These are phyloP conservation scores for Selaginella moellendorffii DNA, from an alignment of 75 land plant genomes.

Conservation along the genomic window DNA sequence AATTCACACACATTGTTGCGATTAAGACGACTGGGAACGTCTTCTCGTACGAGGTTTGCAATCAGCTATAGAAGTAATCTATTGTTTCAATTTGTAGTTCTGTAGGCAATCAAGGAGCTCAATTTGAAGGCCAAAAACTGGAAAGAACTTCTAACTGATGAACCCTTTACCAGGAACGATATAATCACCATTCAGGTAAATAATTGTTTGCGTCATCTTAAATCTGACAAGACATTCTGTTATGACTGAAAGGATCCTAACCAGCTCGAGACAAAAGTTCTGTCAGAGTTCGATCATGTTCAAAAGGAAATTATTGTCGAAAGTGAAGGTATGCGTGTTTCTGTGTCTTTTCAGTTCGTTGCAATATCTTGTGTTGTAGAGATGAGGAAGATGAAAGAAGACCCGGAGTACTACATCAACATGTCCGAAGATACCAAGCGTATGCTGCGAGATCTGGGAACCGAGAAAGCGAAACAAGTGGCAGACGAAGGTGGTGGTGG, in stretches of 20 bases:
- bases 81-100: not conserved
- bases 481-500: conserved; percentile 87
- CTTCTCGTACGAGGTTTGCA: conserved; percentile 11
- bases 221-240: not conserved
- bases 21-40: conserved; percentile 10
- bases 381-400: conserved; percentile 39
- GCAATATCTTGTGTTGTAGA: conserved; percentile 26
- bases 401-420: conserved; percentile 70
- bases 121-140: conserved; percentile 88
- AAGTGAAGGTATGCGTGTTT: conserved; percentile 55
- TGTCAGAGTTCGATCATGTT: conserved; percentile 83
- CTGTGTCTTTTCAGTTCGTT: not conserved
- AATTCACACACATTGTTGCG: conserved; percentile 1
- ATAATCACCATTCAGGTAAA: conserved; percentile 83
- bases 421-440: conserved; percentile 75
- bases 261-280: conserved; percentile 66
- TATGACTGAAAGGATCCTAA: conserved; percentile 68
- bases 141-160: conserved; percentile 93
- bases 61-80: not conserved
- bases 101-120: conserved; percentile 76
- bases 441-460: conserved; percentile 77
- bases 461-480: conserved; percentile 61
- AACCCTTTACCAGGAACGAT: conserved; percentile 68
- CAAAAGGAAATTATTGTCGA: conserved; percentile 59
- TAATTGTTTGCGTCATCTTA: not conserved